Evolutionary conservation across 352 stramenopile genomes (phyloP).

Genomic region (Phytophthora syringae): DNA sequence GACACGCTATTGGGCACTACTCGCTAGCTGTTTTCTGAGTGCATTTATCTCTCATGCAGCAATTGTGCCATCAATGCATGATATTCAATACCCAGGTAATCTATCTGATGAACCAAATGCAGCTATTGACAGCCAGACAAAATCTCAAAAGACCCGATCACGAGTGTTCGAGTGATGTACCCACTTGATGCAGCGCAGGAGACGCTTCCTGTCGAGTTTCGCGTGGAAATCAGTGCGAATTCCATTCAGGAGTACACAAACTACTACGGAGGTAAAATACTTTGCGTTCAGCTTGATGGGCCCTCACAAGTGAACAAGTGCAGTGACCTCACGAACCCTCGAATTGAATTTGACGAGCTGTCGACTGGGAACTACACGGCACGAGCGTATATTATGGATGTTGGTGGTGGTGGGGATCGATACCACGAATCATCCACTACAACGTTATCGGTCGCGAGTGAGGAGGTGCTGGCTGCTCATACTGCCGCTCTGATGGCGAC

Average conservation of each 20-base stretch:
- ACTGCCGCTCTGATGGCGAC: neutral
- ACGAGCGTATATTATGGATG: conserved; percentile 14
- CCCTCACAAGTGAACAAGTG: conserved; percentile 1
- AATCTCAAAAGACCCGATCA: conserved; percentile 13
- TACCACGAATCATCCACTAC: conserved; percentile 12
- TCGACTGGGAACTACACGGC: conserved; percentile 15
- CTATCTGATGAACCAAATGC: neutral
- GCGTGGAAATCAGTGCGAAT: conserved; percentile 4
- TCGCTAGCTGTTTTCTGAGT: neutral
- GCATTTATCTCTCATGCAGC: neutral
- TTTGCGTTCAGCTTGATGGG: conserved; percentile 29
- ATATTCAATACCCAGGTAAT: neutral
- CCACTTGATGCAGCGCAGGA: conserved; percentile 14
- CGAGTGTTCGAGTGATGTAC: conserved; percentile 16
- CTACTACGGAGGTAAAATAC: conserved; percentile 11
- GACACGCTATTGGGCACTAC: neutral
- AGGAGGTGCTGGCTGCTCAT: conserved; percentile 2
- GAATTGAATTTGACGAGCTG: conserved; percentile 14
- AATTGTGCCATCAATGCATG: neutral
- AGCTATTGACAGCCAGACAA: neutral
- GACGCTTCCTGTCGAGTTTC: conserved; percentile 13
- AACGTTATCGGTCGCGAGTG: conserved; percentile 13
- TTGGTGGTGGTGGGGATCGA: neutral
- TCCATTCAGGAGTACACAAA: conserved; percentile 13
- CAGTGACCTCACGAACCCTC: conserved; percentile 4